phyloP scores from a whole-genome alignment of 1,284 basidiomycete genomes.

The Volvariella volvacea region DNA sequence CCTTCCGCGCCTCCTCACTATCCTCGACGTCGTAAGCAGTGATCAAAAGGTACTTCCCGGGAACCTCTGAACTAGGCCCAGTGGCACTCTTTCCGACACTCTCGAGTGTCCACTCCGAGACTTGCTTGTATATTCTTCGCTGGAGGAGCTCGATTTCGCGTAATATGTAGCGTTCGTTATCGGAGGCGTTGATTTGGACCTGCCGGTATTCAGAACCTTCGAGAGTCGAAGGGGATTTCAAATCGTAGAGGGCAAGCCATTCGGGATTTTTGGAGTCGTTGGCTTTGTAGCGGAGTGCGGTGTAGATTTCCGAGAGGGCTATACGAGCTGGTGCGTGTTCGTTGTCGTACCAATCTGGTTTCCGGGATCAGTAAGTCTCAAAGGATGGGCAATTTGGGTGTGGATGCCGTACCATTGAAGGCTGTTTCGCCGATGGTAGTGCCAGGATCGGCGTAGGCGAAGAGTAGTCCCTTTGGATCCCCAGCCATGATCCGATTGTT shows the following conservation, averaged over 20 bases:
- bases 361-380: no score
- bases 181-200: conserved; percentile 32
- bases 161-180: conserved; percentile 35
- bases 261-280: conserved; percentile 34
- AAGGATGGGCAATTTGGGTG: no score
- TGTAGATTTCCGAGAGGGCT: conserved; percentile 34
- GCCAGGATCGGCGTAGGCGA: conserved; percentile 26
- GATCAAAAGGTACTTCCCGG: conserved; percentile 24
- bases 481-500: no score
- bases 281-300: conserved; percentile 36
- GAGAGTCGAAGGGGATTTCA: conserved; percentile 30
- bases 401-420: background rate
- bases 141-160: conserved; percentile 30
- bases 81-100: no score
- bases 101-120: conserved; percentile 19
- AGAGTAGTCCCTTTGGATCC: no score
- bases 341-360: conserved; percentile 46
- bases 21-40: conserved; percentile 30
- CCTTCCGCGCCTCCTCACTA: conserved; percentile 26
- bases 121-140: conserved; percentile 34
- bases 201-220: conserved; percentile 31
- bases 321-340: conserved; percentile 46
- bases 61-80: conserved; percentile 12
- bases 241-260: conserved; percentile 44
- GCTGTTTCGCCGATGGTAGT: conserved; percentile 13